These are phyloP conservation scores for Populus alba DNA, from an alignment of 345 rosid species.

Conservation along the genomic window DNA sequence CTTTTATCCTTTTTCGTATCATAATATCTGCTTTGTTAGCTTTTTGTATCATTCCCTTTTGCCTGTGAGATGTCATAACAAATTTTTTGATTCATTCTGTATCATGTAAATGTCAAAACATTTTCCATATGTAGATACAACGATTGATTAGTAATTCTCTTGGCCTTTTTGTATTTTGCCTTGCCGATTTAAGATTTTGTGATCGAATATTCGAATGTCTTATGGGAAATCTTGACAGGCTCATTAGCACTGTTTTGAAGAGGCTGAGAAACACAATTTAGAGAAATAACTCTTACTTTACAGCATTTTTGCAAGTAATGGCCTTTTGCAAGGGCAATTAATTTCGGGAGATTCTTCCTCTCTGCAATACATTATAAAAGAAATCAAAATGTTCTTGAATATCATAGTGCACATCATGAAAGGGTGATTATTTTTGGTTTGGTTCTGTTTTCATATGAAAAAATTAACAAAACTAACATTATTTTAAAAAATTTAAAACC, in stretches of 20 bases:
- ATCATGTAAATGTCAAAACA: constrained; percentile 29
- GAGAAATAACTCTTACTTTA: no score
- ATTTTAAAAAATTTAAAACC: no score
- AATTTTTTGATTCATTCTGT: constrained; percentile 31
- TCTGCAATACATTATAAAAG: background rate
- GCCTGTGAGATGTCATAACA: constrained; percentile 22
- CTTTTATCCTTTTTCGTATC: background rate
- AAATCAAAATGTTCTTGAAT: no score
- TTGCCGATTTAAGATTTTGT: background rate
- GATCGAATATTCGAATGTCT: background rate
- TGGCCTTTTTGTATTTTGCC: background rate
- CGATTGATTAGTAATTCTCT: constrained; percentile 1
- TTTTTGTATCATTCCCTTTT: background rate
- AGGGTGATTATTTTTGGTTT: no score
- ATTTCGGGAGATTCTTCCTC: background rate
- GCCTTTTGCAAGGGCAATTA: no score
- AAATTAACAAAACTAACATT: no score
- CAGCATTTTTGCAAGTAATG: no score
- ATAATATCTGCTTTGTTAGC: background rate
- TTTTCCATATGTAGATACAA: constrained; percentile 14
- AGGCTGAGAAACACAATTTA: no score
- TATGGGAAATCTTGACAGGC: background rate
- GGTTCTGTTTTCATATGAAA: no score
- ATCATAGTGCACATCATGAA: no score
- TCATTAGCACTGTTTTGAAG: background rate